A percentile compares a stretch with the other conserved stretches of the same genome.
Evolutionary conservation across 768 basidiomycete species (phyloP).

Genomic region (Tulasnella calospora): DNA sequence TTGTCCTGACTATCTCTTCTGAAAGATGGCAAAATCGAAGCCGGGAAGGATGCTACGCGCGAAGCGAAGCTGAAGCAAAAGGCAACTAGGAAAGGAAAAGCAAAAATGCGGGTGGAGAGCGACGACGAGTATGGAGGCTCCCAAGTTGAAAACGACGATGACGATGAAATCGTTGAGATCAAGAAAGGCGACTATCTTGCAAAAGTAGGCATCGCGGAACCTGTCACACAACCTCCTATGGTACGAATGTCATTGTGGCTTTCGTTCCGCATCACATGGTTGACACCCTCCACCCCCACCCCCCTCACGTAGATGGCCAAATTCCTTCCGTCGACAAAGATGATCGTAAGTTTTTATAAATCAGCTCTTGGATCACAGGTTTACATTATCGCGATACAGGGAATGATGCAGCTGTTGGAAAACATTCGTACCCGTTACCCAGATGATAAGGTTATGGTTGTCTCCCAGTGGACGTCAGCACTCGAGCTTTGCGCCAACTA

Average conservation of each 20-base stretch:
- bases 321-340: constrained; percentile 68
- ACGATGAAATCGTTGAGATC: constrained; percentile 43
- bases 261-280: constrained; percentile 27
- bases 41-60: constrained; percentile 24
- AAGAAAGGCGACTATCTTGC: constrained; percentile 28
- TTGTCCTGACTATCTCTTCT: background rate
- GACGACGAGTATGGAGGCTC: constrained; percentile 33
- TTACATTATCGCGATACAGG: constrained; percentile 34
- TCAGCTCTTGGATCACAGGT: background rate
- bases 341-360: constrained; percentile 48
- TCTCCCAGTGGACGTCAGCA: constrained; percentile 68
- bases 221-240: constrained; percentile 34
- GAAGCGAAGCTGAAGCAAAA: constrained; percentile 15
- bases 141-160: constrained; percentile 44
- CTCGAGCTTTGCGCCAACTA: constrained; percentile 60
- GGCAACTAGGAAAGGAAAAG: constrained; percentile 30
- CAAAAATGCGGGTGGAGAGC: constrained; percentile 29
- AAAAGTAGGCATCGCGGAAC: background rate
- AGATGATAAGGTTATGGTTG: constrained; percentile 61
- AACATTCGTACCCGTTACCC: constrained; percentile 46
- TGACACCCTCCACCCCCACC: constrained; percentile 20
- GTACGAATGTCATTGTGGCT: constrained; percentile 31
- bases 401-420: constrained; percentile 56
- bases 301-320: constrained; percentile 42
- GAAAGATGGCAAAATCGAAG: constrained; percentile 14